phyloP scores from a whole-genome alignment of 2,329 filamentous ascomycete genomes.

The Fusarium xyrophilum region DNA sequence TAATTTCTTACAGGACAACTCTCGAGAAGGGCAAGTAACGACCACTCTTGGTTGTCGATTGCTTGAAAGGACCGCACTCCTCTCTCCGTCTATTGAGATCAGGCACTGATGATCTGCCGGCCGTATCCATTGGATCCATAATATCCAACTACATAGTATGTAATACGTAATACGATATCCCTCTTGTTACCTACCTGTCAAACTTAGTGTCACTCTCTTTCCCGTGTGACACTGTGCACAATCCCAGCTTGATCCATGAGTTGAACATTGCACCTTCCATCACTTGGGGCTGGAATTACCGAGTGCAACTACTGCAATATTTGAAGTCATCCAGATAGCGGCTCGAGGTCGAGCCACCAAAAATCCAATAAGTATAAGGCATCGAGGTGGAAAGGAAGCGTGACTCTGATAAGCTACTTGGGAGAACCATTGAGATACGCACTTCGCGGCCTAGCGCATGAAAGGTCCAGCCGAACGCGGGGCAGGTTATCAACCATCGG shows the following conservation, averaged over 20 bases:
- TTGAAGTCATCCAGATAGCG: too few relatives aligned
- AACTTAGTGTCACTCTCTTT: accelerated
- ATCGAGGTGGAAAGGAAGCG: accelerated
- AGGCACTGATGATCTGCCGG: too few relatives aligned
- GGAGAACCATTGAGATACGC: neutral
- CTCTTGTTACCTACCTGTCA: too few relatives aligned
- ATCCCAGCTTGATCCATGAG: accelerated
- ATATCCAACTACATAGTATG: too few relatives aligned
- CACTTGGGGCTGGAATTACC: accelerated
- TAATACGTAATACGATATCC: too few relatives aligned
- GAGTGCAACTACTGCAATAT: neutral
- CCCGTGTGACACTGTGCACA: accelerated
- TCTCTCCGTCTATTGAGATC: too few relatives aligned
- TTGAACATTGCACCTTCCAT: accelerated
- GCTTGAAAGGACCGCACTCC: too few relatives aligned
- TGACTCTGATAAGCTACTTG: accelerated
- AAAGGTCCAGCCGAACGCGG: neutral
- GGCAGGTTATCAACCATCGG: accelerated
- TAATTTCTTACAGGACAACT: neutral
- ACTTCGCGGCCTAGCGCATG: accelerated
- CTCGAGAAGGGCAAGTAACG: neutral
- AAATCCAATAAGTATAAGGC: neutral
- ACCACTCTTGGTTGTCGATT: accelerated
- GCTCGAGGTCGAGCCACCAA: accelerated
- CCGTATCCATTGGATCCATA: too few relatives aligned